A percentile compares a stretch with the other conserved stretches of the same genome.
Conservation (phyloP, 192 early-diverging fungal species). For the Glomus cerebriforme region DNA sequence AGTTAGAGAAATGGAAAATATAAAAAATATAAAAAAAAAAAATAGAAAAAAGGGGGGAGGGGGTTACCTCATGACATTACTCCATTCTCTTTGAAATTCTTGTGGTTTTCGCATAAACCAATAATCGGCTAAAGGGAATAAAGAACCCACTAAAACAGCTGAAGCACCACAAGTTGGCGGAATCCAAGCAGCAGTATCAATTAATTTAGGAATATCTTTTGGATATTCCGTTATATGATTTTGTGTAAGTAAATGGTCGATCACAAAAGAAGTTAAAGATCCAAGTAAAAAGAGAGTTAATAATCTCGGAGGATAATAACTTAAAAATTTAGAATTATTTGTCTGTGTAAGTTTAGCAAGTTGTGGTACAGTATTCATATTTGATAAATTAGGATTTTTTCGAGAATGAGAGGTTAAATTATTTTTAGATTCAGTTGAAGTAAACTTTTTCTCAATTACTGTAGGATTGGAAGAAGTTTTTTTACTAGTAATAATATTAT, state of each 20-base stretch:
- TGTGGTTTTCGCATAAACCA: slow-evolving; percentile 45
- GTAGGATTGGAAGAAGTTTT: no score
- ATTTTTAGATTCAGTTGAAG: background rate
- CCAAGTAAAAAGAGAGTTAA: slow-evolving; percentile 64
- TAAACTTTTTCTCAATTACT: no score
- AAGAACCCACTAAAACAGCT: slow-evolving; percentile 58
- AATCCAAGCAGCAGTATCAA: slow-evolving; percentile 62
- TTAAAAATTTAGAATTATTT: slow-evolving; percentile 4
- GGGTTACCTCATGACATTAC: slow-evolving; percentile 60
- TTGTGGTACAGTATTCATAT: background rate
- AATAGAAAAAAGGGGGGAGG: background rate
- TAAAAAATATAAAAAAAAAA: slow-evolving; percentile 4
- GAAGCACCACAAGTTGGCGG: slow-evolving; percentile 62
- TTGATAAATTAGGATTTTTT: background rate
- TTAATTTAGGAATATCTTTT: slow-evolving; percentile 42
- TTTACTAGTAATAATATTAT: background rate
- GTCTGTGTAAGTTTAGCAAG: background rate
- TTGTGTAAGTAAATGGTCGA: slow-evolving; percentile 64
- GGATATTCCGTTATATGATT: slow-evolving; percentile 59
- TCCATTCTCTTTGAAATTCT: slow-evolving; percentile 52
- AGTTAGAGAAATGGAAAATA: no score
- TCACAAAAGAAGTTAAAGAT: slow-evolving; percentile 61
- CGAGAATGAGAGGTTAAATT: background rate
- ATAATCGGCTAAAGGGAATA: slow-evolving; percentile 61
- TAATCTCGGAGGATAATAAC: slow-evolving; percentile 52